Conservation (phyloP, 2,329 filamentous ascomycete genomes). For the Xylaria sp. region DNA sequence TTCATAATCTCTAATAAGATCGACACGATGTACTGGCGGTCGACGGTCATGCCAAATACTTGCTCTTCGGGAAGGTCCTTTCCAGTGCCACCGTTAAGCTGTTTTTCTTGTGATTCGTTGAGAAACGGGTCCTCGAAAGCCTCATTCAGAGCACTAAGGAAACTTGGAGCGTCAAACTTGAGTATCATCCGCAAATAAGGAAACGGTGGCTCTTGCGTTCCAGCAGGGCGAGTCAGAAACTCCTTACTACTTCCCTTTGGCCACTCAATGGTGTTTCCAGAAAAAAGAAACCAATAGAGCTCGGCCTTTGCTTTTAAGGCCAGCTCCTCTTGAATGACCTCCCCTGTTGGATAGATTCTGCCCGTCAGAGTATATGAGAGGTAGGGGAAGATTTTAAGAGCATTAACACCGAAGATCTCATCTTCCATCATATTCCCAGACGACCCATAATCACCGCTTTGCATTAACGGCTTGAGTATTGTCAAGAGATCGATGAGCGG, state of each 20-base stretch:
- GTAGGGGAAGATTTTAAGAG: slow-evolving; percentile 93
- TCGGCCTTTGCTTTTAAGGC: slow-evolving; percentile 83
- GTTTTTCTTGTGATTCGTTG: slow-evolving; percentile 78
- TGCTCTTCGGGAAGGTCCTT: slow-evolving; percentile 71
- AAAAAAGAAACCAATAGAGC: slow-evolving; percentile 93
- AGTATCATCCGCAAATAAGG: slow-evolving; percentile 86
- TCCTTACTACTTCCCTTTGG: slow-evolving; percentile 70
- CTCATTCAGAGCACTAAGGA: slow-evolving; percentile 94
- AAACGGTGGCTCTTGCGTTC: slow-evolving; percentile 76
- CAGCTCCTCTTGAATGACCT: slow-evolving; percentile 75
- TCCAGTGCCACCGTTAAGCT: slow-evolving; percentile 61
- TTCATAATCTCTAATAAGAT: slow-evolving; percentile 94
- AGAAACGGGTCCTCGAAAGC: slow-evolving; percentile 95
- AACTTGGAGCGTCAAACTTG: slow-evolving; percentile 88
- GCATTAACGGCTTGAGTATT: slow-evolving; percentile 70
- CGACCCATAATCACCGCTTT: slow-evolving; percentile 62
- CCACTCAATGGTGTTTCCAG: slow-evolving; percentile 80
- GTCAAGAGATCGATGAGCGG: slow-evolving; percentile 85
- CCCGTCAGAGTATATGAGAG: slow-evolving; percentile 91
- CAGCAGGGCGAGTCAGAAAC: slow-evolving; percentile 68
- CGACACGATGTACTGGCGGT: slow-evolving; percentile 90
- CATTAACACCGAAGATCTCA: slow-evolving; percentile 73
- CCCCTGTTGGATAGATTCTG: slow-evolving; percentile 88
- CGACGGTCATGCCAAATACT: slow-evolving; percentile 76
- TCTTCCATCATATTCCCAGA: slow-evolving; percentile 66